Percentiles rank a stretch among this genome's conserved stretches.
phyloP scores from a whole-genome alignment of 495 filamentous ascomycete genomes.

The Hypoxylon crocopeplum region DNA sequence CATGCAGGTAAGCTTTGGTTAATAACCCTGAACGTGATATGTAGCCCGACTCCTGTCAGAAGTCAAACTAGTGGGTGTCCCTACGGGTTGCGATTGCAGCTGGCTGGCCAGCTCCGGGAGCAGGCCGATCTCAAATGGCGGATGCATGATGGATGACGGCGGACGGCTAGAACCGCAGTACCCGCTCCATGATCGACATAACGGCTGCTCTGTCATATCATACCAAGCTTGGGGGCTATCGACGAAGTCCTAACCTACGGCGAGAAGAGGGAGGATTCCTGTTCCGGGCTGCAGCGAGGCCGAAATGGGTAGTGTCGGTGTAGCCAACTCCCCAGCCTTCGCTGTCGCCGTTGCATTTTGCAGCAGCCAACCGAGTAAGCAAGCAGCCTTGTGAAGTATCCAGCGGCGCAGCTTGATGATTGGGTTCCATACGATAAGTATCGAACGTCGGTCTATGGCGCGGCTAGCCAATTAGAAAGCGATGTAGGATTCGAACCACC shows the following conservation, averaged over 20 bases:
- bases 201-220: slow-evolving; percentile 12
- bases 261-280: neutral
- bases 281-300: neutral
- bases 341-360: neutral
- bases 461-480: slow-evolving; percentile 11
- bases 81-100: slow-evolving; percentile 1
- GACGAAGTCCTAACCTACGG: neutral
- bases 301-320: neutral
- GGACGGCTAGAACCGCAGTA: slow-evolving; percentile 1
- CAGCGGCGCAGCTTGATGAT: slow-evolving; percentile 5
- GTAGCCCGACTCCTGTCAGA: slow-evolving; percentile 11
- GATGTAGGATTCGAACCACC: slow-evolving; percentile 20
- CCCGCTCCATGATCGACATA: neutral
- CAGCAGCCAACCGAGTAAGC: slow-evolving; percentile 6
- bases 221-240: neutral
- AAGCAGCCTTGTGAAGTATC: slow-evolving; percentile 18
- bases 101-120: neutral
- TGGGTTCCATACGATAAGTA: slow-evolving; percentile 4
- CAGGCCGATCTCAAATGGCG: slow-evolving; percentile 4
- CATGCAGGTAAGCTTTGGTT: slow-evolving; percentile 19
- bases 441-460: neutral
- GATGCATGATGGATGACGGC: slow-evolving; percentile 1
- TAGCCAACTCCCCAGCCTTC: neutral
- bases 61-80: slow-evolving; percentile 8
- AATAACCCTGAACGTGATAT: slow-evolving; percentile 6